phyloP scores from a whole-genome alignment of 176 grass and related monocot genomes.

The Aegilops longissima region DNA sequence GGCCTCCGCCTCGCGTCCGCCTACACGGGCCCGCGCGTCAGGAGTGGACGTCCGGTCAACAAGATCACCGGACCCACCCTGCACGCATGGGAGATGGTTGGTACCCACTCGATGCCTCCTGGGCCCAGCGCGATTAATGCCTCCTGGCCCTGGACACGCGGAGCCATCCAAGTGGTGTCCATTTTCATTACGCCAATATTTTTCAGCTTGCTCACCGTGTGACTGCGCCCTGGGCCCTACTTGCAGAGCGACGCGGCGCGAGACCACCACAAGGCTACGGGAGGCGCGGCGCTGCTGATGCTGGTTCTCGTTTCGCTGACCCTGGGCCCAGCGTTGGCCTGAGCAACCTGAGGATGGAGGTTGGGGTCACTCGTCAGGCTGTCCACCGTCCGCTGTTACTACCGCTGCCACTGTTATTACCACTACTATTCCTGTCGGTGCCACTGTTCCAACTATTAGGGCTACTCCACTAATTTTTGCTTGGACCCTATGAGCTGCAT shows the following conservation, averaged over 20 bases:
- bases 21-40: not conserved
- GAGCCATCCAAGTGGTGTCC: not conserved
- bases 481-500: not conserved
- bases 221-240: not conserved
- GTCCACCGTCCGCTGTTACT: not conserved
- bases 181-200: not conserved
- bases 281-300: not conserved
- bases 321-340: constrained; percentile 10
- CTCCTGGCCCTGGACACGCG: not conserved
- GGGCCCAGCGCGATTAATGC: not conserved
- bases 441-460: not conserved
- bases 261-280: not conserved
- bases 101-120: not conserved
- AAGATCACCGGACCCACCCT: not conserved
- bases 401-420: not conserved
- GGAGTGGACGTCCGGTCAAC: constrained; percentile 3
- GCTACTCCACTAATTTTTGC: not conserved
- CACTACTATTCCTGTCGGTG: not conserved
- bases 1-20: not conserved
- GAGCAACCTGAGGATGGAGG: not conserved
- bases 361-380: constrained; percentile 14
- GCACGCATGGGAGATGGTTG: not conserved
- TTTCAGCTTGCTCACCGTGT: not conserved
- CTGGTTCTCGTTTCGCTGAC: constrained; percentile 18
- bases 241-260: constrained; percentile 36